Evolutionary conservation across 169 alveolate species (phyloP), one percentile per base, ranked within the genome.

Genomic region (Prorocentrum cordatum): DNA sequence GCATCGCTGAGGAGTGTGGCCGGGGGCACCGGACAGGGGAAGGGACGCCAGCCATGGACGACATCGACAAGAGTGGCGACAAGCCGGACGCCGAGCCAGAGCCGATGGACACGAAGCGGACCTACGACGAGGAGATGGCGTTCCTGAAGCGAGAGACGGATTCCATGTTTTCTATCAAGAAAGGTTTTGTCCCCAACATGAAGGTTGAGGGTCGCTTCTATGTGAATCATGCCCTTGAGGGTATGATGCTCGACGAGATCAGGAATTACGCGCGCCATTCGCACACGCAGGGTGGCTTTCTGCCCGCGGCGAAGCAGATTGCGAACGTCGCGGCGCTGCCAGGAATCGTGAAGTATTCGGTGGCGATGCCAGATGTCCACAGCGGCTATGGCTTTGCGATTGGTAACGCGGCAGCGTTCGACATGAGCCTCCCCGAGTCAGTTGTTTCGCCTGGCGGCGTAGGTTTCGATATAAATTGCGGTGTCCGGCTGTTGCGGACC

Each of bases 391-490:
- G 97, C 29, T 95, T 95, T 39, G 96, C 97, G 16, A 95, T 95
- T 4, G 97, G 97, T 33, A 95, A 95, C 58, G 97, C 94, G 22
- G 97, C 97, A n/a, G 97, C 97, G 36, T 95, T 95, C 64, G 96
- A 95, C 77, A 93, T 94, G 95, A 72, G 86, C 24, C 45, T 54
- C n/a, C 89, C 89, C 18, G 88, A 93, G 27, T 94, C 97, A 0
- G 94, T 95, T 1, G 96, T 95, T 20, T 95, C 97, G 6, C 97
- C 97, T 12, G 97, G 97, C 7, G 97, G 97, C 0, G 97, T 95
- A 22, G 97, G 97, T 22, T 95, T 95, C 82, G 97, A 95, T 72
- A 95, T 95, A 83, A 95, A 95, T 93, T 95, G 97, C 72, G 97
- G 97, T 10, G 97, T 95, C 32, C 90, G 97, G 27, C 92, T 95